These are phyloP conservation scores for Chlorella sp. DNA, from an alignment of 139 green algal species.

Conservation along the genomic window DNA sequence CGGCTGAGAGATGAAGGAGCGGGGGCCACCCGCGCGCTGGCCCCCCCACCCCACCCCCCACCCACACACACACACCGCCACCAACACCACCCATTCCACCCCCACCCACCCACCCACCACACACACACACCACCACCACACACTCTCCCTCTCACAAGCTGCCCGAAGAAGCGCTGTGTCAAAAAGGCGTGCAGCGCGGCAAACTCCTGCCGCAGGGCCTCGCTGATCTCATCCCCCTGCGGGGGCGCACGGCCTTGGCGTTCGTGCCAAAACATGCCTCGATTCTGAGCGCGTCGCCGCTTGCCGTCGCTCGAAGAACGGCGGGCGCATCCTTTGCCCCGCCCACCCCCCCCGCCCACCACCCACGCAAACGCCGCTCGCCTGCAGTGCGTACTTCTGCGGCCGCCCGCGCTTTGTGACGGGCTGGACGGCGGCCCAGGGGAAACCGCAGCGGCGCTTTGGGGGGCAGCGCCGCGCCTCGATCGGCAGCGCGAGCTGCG, in stretches of 20 bases:
- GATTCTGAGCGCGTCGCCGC: not conserved
- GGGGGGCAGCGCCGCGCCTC: constrained; percentile 29
- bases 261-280: not conserved
- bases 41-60: too few relatives aligned
- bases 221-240: constrained; percentile 27
- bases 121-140: too few relatives aligned
- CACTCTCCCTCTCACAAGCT: too few relatives aligned
- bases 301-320: not conserved
- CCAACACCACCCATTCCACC: too few relatives aligned
- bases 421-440: not conserved
- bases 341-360: not conserved
- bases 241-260: not conserved
- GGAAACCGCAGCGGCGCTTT: not conserved
- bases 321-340: not conserved
- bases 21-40: too few relatives aligned
- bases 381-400: constrained; percentile 30
- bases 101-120: too few relatives aligned
- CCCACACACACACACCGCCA: too few relatives aligned
- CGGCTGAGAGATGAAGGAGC: too few relatives aligned
- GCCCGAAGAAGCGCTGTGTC: constrained; percentile 47
- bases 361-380: not conserved
- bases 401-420: constrained; percentile 5
- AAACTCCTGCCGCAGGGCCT: constrained; percentile 42
- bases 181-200: constrained; percentile 44
- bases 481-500: constrained; percentile 10